phyloP scores from a whole-genome alignment of 169 alveolate genomes.

The Cryptosporidium parvum region DNA sequence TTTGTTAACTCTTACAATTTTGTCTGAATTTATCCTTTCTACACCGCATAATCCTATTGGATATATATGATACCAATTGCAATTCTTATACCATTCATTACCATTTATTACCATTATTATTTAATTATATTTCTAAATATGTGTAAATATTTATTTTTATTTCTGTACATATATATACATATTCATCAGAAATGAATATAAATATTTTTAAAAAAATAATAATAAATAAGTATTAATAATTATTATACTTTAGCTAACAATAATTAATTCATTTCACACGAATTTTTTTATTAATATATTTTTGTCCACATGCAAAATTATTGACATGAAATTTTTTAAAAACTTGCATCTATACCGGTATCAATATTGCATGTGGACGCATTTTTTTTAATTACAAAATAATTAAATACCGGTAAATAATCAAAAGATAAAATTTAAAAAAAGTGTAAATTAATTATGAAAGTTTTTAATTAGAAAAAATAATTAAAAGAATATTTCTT shows the following conservation, averaged over 20 bases:
- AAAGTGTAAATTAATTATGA: neutral
- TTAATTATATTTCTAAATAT: no score
- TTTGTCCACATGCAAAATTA: slow-evolving; percentile 7
- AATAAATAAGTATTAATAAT: neutral
- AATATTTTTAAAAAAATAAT: neutral
- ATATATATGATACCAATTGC: slow-evolving; percentile 74
- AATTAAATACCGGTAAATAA: slow-evolving; percentile 23
- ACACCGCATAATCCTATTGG: slow-evolving; percentile 68
- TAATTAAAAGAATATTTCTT: no score
- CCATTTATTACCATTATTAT: neutral
- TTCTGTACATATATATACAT: no score
- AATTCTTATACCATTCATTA: slow-evolving; percentile 40
- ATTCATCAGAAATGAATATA: neutral
- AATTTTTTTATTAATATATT: neutral
- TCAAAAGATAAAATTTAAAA: neutral
- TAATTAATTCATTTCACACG: neutral
- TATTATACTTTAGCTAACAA: neutral
- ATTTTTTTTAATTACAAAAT: neutral
- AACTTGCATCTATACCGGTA: slow-evolving; percentile 36
- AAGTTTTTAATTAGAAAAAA: neutral
- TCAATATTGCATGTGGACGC: slow-evolving; percentile 32
- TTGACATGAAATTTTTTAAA: neutral
- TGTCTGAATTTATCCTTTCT: slow-evolving; percentile 11
- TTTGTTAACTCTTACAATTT: slow-evolving; percentile 5
- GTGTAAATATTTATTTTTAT: no score